Evolutionary conservation across 2,329 filamentous ascomycete species (phyloP).

Genomic region (Botryotinia narcissicola): DNA sequence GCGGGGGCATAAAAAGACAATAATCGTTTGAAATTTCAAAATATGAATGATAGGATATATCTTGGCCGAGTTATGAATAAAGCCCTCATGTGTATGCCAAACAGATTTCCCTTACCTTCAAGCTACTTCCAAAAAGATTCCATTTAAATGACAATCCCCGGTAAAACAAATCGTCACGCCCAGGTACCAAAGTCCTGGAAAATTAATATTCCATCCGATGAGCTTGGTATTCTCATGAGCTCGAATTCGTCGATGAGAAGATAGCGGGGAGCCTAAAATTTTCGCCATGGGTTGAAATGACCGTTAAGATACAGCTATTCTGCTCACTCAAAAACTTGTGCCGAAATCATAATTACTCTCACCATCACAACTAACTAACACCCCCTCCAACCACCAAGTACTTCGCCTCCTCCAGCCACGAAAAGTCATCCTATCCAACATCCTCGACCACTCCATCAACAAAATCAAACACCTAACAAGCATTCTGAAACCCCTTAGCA

Average conservation of each 20-base stretch:
- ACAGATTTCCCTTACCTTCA: not conserved
- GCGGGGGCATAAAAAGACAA: not conserved
- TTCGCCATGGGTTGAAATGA: slow-evolving; percentile 33
- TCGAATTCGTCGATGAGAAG: slow-evolving; percentile 30
- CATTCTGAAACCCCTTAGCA: no score
- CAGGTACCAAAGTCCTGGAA: slow-evolving; percentile 34
- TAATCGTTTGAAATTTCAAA: not conserved
- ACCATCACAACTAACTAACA: no score
- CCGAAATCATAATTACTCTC: not conserved
- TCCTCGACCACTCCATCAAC: no score
- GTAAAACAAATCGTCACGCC: no score
- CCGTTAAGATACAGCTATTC: not conserved
- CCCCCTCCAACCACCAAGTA: no score
- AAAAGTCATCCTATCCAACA: no score
- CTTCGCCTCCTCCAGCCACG: no score
- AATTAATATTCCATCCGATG: slow-evolving; percentile 44
- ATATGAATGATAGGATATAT: no score
- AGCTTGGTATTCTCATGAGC: slow-evolving; percentile 37
- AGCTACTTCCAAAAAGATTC: rapidly evolving
- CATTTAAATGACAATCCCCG: not conserved
- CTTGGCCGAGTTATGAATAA: no score
- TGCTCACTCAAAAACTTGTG: no score
- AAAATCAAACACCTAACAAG: no score
- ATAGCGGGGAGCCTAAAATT: slow-evolving; percentile 42
- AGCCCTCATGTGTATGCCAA: not conserved